phyloP scores from a whole-genome alignment of 1,284 basidiomycete genomes.

The Thecaphora thlaspeos region DNA sequence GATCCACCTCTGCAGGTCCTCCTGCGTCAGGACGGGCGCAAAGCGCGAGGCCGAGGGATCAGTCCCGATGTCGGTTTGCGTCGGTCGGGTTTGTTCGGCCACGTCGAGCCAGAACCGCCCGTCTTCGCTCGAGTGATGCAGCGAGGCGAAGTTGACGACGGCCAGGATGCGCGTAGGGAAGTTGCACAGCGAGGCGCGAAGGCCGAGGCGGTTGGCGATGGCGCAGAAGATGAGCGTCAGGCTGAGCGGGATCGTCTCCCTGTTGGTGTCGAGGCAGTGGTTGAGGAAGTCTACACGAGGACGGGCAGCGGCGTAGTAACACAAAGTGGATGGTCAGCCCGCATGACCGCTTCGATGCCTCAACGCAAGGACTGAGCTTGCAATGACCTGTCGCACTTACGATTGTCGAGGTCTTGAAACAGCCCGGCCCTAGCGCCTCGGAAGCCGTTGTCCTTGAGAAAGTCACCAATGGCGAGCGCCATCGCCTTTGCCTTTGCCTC shows the following conservation, averaged over 20 bases:
- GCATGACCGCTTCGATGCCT: no score
- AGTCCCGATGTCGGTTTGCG: no score
- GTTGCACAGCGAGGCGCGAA: constrained; percentile 29
- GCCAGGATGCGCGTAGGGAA: constrained; percentile 33
- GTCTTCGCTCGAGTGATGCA: neutral
- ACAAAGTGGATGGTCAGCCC: no score
- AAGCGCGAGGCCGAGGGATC: no score
- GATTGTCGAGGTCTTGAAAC: constrained; percentile 36
- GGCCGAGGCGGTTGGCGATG: constrained; percentile 31
- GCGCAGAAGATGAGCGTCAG: constrained; percentile 36
- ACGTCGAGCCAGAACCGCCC: constrained; percentile 35
- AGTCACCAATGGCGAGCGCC: constrained; percentile 28
- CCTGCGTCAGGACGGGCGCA: constrained; percentile 18
- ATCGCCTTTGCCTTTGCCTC: constrained; percentile 6
- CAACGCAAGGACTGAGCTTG: no score
- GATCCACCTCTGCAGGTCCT: constrained; percentile 11
- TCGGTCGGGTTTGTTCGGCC: constrained; percentile 21
- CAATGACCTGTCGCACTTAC: no score
- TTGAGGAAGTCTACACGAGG: constrained; percentile 23
- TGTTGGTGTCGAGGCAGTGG: constrained; percentile 32
- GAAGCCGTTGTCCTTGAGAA: constrained; percentile 29
- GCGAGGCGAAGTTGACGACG: constrained; percentile 6
- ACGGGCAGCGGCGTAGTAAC: neutral
- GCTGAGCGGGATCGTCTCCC: constrained; percentile 30
- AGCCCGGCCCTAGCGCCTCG: constrained; percentile 12